Percentiles rank a stretch among this genome's conserved stretches.
These are phyloP conservation scores for Metarhizium album DNA, from an alignment of 2,329 filamentous ascomycete species.

Conservation along the genomic window DNA sequence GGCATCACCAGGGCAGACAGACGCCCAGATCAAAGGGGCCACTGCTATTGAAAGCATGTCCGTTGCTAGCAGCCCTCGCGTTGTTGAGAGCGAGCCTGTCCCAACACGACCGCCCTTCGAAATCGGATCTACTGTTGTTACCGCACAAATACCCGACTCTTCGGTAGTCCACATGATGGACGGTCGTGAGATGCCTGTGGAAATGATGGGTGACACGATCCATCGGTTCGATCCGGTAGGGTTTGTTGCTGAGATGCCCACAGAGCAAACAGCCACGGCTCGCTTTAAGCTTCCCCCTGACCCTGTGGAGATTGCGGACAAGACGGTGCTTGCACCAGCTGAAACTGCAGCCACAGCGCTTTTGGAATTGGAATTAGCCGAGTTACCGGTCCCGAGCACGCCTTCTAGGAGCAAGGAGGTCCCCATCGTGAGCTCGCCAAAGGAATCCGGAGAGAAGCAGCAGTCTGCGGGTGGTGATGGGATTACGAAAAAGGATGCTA, in stretches of 20 bases:
- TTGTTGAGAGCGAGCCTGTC: conserved; percentile 7
- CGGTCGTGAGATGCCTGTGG: conserved; percentile 19
- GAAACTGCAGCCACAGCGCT: conserved; percentile 15
- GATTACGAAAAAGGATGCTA: neutral
- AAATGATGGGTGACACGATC: conserved; percentile 12
- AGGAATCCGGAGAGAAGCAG: neutral
- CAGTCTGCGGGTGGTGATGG: neutral
- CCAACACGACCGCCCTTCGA: neutral
- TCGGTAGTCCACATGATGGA: conserved; percentile 23
- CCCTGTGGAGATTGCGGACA: conserved; percentile 34
- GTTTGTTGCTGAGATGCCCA: conserved; percentile 36
- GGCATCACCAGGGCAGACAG: neutral
- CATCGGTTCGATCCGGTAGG: conserved; percentile 30
- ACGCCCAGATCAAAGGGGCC: neutral
- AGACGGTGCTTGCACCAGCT: conserved; percentile 24
- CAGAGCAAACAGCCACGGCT: conserved; percentile 29
- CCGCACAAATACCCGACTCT: conserved; percentile 1
- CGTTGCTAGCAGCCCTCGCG: neutral
- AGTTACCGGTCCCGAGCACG: conserved; percentile 27
- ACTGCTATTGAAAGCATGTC: neutral
- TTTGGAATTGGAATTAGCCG: conserved; percentile 17
- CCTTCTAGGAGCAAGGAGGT: conserved; percentile 12
- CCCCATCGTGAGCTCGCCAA: conserved; percentile 8
- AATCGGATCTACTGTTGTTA: neutral
- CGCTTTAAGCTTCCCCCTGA: conserved; percentile 31